Base-by-base conservation (phyloP, 208 protist genomes). In the Jaenimonas drosophilae region DNA sequence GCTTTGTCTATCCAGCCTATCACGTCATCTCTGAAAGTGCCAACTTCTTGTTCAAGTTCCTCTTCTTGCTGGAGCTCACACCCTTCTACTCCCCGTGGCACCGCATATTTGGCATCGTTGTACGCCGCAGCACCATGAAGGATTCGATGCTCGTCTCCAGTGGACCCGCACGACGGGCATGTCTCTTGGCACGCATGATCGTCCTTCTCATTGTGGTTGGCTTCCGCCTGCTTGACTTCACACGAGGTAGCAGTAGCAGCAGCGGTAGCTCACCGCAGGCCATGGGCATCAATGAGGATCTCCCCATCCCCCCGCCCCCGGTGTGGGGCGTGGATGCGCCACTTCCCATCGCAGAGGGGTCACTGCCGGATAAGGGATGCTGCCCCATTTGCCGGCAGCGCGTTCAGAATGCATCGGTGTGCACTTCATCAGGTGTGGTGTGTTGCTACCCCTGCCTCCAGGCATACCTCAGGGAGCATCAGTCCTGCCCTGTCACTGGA, bases 371-470 rank as follows among this genome's bases (percentile, higher is more conserved):
- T 46, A 56, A 60, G 2, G 79, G 83, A 0, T 29, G 62, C 19
- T 92, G 83, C 54, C 73, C 83, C 3, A 66, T 92, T 19, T 88
- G 83, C 46, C 33, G 51, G 23, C 51, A 56, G 6, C 61, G 31
- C 19, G 58, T 87, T 21, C 78, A 61, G 5, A 92, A 92, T 45
- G 63, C 70, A 0, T 67, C 78, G 25, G 83, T 88, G 31, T 70
- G 59, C 42, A 68, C 67, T 7, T 56, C 55, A 14, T 87, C 72
- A 29, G 83, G 83, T 21, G 51, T 87, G 1, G 62, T 92, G 14
- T 70, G 83, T 9, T 92, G 83, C 64, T 92, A 92, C 47, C 76
- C 78, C 21, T 92, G 83, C 49, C 56, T 92, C 31, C 58, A 67
- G 28, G 42, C 37, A 14, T 43, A 74, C 59, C 47, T 81, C 7